Base-by-base conservation (phyloP, 1,284 basidiomycete species). In the Cystobasidium slooffiae region DNA sequence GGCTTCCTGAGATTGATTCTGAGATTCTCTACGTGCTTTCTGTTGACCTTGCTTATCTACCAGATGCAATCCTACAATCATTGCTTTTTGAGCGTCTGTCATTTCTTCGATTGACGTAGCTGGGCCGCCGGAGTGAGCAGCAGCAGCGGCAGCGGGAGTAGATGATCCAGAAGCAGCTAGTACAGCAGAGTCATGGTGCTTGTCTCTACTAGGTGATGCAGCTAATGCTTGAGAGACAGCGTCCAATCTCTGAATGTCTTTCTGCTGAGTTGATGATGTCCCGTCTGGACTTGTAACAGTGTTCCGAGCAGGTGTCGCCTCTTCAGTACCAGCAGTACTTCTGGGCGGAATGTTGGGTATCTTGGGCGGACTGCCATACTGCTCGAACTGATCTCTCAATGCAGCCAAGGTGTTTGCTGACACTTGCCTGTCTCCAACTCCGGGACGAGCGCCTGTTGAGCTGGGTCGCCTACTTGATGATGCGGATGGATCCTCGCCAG, bases 81-180 rank as follows among this genome's bases (percentile, higher is more conserved):
- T 87, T 1, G 90, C 90, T 84, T 94, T 96, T 80, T 94, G 91
- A 78, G 91, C 91, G 53, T 91, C 90, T 0, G 83, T 79, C 0
- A 85, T 77, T 31, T 83, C 83, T 51, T 72, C 69, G 37, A 63
- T 63, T 56, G 66, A 47, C 66, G 53, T 41, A 56, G 66, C 43
- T 63, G 61, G 43, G 43, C 47, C 43, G 46, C 61, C 61, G 44
- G 44, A 46, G 10, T 10, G 14, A 10, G 61, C 52, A 49, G 46
- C 52, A n/a, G 31, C 37, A n/a, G 10, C 44, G 1, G 51, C 52
- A 12, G 39, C 47, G 18, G 65, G 14, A 39, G 59, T 20, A 1
- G 20, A 12, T n/a, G 49, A 52, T 44, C 18, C 31, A 18, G 22
- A 37, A 16, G 18, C 18, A 41, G 31, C 31, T 31, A 5, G 31